Percentiles rank a stretch among this genome's conserved stretches.
These are phyloP conservation scores for Heliosperma pusillum DNA, from an alignment of 148 eudicot species.

Conservation along the genomic window DNA sequence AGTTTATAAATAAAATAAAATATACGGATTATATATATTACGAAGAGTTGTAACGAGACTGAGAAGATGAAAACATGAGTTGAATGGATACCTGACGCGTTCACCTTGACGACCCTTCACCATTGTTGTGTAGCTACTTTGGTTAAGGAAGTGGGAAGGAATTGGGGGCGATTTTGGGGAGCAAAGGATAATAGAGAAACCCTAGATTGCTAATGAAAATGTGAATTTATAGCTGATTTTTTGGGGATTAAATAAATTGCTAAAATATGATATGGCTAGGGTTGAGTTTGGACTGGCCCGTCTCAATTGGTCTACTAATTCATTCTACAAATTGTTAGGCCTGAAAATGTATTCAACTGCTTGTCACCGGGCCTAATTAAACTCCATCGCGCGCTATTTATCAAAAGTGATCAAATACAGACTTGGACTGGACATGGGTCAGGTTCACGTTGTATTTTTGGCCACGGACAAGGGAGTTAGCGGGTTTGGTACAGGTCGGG, in stretches of 20 bases:
- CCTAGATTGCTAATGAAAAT: neutral
- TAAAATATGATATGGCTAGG: neutral
- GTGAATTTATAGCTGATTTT: neutral
- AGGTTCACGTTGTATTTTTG: no score
- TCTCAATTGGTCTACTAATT: neutral
- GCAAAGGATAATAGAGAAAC: neutral
- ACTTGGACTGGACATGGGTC: no score
- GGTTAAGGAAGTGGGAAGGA: neutral
- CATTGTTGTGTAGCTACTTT: constrained; percentile 32
- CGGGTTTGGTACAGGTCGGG: no score
- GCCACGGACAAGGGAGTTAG: no score
- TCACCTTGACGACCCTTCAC: constrained; percentile 93
- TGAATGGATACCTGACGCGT: constrained; percentile 49
- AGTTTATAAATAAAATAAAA: neutral
- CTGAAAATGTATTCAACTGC: no score
- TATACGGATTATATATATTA: neutral
- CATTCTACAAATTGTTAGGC: no score
- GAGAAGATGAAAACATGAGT: neutral
- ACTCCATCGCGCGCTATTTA: no score
- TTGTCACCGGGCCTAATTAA: no score
- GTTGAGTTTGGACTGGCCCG: neutral
- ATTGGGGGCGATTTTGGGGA: neutral
- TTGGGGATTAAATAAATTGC: neutral
- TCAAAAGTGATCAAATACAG: no score
- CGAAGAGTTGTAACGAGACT: neutral